These are phyloP conservation scores for Metschnikowia cerradonensis DNA, from an alignment of 805 yeast species.

Conservation along the genomic window DNA sequence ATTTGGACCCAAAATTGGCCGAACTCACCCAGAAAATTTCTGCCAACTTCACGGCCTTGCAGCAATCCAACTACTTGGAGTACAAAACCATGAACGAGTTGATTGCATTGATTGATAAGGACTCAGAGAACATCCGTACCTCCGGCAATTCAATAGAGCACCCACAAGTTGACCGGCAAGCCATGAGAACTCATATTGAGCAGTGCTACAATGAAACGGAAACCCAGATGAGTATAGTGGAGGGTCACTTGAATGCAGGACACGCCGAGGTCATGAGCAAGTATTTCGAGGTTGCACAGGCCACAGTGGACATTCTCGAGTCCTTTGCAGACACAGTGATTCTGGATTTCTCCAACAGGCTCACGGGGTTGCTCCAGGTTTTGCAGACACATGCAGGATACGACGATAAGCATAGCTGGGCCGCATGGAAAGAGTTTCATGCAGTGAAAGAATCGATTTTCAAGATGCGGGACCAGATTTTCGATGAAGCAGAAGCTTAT, in stretches of 20 bases:
- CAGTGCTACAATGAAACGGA: slow-evolving; percentile 23
- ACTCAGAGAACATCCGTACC: slow-evolving; percentile 27
- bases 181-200: slow-evolving; percentile 32
- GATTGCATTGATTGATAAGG: slow-evolving; percentile 32
- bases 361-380: slow-evolving; percentile 45
- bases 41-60: slow-evolving; percentile 25
- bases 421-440: slow-evolving; percentile 51
- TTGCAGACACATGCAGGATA: slow-evolving; percentile 11
- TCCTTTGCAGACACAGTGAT: slow-evolving; percentile 69
- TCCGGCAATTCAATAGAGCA: slow-evolving; percentile 12
- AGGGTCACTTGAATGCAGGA: slow-evolving; percentile 21
- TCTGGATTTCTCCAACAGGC: slow-evolving; percentile 58
- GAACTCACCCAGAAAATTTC: slow-evolving; percentile 24
- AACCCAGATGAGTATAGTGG: slow-evolving; percentile 20
- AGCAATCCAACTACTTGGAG: slow-evolving; percentile 24
- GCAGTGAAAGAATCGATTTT: slow-evolving; percentile 52
- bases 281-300: slow-evolving; percentile 32
- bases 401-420: slow-evolving; percentile 22
- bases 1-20: slow-evolving; percentile 22
- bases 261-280: slow-evolving; percentile 26
- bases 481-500: slow-evolving; percentile 24
- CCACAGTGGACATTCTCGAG: slow-evolving; percentile 62
- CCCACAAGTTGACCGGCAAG: slow-evolving; percentile 27
- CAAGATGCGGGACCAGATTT: slow-evolving; percentile 51
- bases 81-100: slow-evolving; percentile 30